Percentiles rank a stretch among this genome's conserved stretches.
Conservation (phyloP, 1,284 basidiomycete species). For the Tylopilus sp. region DNA sequence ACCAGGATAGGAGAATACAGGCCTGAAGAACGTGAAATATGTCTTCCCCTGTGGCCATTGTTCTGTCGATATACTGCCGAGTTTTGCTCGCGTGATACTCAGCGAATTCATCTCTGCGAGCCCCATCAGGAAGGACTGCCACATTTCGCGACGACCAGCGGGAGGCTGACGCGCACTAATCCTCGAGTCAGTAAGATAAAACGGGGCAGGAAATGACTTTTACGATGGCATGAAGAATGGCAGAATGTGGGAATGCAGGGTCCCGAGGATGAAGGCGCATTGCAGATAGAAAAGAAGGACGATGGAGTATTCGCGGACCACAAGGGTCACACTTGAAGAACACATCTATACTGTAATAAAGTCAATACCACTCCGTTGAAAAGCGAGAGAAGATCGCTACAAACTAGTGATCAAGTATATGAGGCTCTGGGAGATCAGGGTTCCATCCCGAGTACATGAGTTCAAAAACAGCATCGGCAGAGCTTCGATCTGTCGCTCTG, state of each 20-base stretch:
- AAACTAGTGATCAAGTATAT: conserved; percentile 69
- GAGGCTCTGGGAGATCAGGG: conserved; percentile 71
- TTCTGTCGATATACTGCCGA: conserved; percentile 77
- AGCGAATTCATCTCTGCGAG: conserved; percentile 71
- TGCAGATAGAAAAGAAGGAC: conserved; percentile 71
- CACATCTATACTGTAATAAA: conserved; percentile 57
- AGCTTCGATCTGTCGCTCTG: conserved; percentile 35
- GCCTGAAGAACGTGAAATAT: conserved; percentile 84
- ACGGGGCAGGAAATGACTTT: conserved; percentile 10
- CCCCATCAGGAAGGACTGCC: conserved; percentile 64
- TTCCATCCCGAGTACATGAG: conserved; percentile 76
- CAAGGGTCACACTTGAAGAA: conserved; percentile 84
- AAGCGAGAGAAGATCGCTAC: conserved; percentile 29
- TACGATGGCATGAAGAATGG: conserved; percentile 79
- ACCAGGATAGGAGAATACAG: conserved; percentile 80
- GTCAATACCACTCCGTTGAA: conserved; percentile 1
- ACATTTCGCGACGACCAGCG: conserved; percentile 73
- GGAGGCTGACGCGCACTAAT: conserved; percentile 77
- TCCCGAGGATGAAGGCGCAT: conserved; percentile 73
- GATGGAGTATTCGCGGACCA: conserved; percentile 72
- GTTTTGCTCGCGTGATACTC: conserved; percentile 82
- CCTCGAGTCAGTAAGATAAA: conserved; percentile 16
- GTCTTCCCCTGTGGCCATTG: conserved; percentile 79
- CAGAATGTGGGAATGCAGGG: conserved; percentile 74
- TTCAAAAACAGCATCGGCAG: conserved; percentile 53